Evolutionary conservation across 1,284 basidiomycete species (phyloP), one percentile per base, ranked within the genome.

Genomic region (Cerioporus squamosus): DNA sequence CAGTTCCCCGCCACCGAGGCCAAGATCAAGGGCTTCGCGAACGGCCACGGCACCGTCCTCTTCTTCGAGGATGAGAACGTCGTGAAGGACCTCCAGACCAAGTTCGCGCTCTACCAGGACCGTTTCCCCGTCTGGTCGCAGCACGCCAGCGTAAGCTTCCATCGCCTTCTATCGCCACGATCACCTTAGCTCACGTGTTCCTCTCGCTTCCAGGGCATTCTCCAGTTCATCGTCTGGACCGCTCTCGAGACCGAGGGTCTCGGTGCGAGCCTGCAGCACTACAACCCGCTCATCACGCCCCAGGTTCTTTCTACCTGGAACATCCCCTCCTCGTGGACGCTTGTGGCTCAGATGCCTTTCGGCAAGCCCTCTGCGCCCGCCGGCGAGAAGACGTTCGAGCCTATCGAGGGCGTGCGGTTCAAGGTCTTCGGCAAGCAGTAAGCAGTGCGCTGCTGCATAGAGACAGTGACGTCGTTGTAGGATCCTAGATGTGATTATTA

Each of bases 211-310:
- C 52, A 65, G 64, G 64, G 53, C 23, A 68, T 68, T 55, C 62
- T 68, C 46, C 67, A 68, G 60, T 66, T 63, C 62, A 58, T 66
- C 55, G 54, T 66, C 44, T 68, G 67, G 67, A 68, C 63, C 42
- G 65, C 67, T 39, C 65, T 68, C 49, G 67, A 66, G 63, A 47
- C 49, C 31, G 67, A 68, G 63, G 67, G 67, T 38, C 62, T 68
- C 52, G 67, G 67, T 50, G 67, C 67, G 14, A 60, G 59, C 39
- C 67, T 68, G 43, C 64, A 68, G 67, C 67, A 68, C 62, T 68
- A 68, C 65, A 68, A 68, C 67, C 65, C 65, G 38, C 63, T 68
- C 57, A 66, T 68, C 57, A 51, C 61, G 43, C 22, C 59, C 43
- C 60, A 65, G 63, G 67, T 68, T 36, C 57, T 57, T 53, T 44